phyloP scores from a whole-genome alignment of 2,329 filamentous ascomycete genomes.

The Aspergillus ochraceus region DNA sequence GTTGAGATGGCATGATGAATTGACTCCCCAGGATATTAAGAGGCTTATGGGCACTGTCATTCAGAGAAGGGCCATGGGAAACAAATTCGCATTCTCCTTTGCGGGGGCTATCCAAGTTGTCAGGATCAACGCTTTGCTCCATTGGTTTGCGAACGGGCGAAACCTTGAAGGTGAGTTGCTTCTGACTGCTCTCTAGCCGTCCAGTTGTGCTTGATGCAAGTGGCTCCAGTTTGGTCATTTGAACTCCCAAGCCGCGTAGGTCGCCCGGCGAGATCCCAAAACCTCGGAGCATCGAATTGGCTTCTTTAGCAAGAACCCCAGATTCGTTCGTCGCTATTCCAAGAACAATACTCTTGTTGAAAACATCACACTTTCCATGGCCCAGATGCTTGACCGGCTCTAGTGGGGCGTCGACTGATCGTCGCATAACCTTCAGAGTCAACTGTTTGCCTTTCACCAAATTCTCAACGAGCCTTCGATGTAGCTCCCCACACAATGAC shows the following conservation, averaged over 20 bases:
- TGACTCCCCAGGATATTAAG: slow-evolving; percentile 85
- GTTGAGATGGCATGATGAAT: slow-evolving; percentile 80
- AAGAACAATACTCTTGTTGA: slow-evolving; percentile 82
- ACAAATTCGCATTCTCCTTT: slow-evolving; percentile 36
- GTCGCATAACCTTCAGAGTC: slow-evolving; percentile 92
- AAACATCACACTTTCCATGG: slow-evolving; percentile 91
- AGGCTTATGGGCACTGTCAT: slow-evolving; percentile 54
- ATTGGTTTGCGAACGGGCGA: slow-evolving; percentile 31
- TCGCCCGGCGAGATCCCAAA: slow-evolving; percentile 88
- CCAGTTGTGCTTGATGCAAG: slow-evolving; percentile 59
- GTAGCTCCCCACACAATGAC: slow-evolving; percentile 81
- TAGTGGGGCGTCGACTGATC: slow-evolving; percentile 79
- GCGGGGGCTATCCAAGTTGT: slow-evolving; percentile 48
- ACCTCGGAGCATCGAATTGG: slow-evolving; percentile 76
- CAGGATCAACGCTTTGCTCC: slow-evolving; percentile 42
- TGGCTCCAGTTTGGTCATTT: slow-evolving; percentile 88
- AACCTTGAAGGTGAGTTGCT: slow-evolving; percentile 69
- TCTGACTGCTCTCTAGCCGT: slow-evolving; percentile 73
- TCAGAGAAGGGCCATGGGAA: slow-evolving; percentile 31
- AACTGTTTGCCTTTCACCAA: slow-evolving; percentile 83
- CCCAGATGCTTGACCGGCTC: slow-evolving; percentile 92
- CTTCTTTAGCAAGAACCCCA: slow-evolving; percentile 73
- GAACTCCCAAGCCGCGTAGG: slow-evolving; percentile 85
- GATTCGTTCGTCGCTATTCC: slow-evolving; percentile 80
- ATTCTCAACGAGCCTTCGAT: slow-evolving; percentile 77